Evolutionary conservation across 1,284 basidiomycete genomes (phyloP).

Genomic region (Pascua guehoae): DNA sequence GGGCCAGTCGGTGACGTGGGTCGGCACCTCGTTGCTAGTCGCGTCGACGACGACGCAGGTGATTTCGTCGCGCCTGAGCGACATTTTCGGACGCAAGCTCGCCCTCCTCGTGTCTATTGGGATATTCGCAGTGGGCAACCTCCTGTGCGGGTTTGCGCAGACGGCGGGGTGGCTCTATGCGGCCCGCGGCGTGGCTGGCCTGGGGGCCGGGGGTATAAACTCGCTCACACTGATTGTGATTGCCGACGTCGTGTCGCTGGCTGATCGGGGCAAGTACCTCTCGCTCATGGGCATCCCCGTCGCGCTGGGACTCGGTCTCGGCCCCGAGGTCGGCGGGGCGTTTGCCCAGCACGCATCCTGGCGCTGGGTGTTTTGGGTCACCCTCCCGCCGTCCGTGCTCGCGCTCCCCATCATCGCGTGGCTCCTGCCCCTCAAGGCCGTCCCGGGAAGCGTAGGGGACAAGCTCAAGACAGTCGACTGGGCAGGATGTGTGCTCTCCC

Average conservation of each 20-base stretch:
- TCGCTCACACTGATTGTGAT: conserved; percentile 48
- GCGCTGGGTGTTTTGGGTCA: conserved; percentile 37
- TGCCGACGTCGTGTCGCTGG: conserved; percentile 47
- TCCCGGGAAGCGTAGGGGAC: conserved; percentile 21
- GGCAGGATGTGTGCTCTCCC: conserved; percentile 23
- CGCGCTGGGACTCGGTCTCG: conserved; percentile 25
- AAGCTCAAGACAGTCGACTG: conserved; percentile 34
- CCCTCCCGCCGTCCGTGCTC: conserved; percentile 17
- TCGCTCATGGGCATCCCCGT: conserved; percentile 32
- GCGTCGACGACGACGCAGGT: conserved; percentile 35
- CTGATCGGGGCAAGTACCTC: conserved; percentile 48
- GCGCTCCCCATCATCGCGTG: conserved; percentile 30
- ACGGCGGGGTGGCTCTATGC: conserved; percentile 31
- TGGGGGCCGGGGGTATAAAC: conserved; percentile 50
- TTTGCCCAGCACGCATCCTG: conserved; percentile 27
- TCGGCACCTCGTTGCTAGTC: conserved; percentile 34
- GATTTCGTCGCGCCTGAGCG: conserved; percentile 28
- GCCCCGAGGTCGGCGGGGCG: conserved; percentile 30
- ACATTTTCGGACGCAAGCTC: conserved; percentile 32
- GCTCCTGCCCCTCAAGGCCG: conserved; percentile 25
- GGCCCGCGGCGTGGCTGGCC: conserved; percentile 48
- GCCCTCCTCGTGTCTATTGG: conserved; percentile 22
- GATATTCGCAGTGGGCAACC: conserved; percentile 30
- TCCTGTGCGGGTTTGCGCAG: conserved; percentile 33
- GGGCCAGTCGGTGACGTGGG: conserved; percentile 30